These are phyloP conservation scores for Lichtheimia ramosa DNA, from an alignment of 371 early-diverging fungal genomes.

Conservation along the genomic window DNA sequence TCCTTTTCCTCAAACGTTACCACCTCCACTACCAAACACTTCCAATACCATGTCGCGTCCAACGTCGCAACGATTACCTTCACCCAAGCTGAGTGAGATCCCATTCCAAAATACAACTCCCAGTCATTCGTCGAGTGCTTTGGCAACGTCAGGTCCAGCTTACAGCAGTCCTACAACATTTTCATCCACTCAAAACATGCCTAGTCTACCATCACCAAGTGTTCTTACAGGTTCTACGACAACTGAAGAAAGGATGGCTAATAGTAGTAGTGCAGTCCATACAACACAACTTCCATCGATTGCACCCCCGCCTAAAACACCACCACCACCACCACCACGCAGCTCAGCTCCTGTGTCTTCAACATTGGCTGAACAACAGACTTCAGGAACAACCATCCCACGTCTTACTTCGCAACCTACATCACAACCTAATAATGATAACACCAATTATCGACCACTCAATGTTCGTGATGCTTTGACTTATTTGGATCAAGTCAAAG, in stretches of 20 bases:
- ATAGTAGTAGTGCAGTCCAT: background rate
- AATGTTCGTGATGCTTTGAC: slow-evolving; percentile 90
- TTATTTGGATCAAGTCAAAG: slow-evolving; percentile 97
- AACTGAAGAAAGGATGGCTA: background rate
- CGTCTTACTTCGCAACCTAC: background rate
- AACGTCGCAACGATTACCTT: background rate
- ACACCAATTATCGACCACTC: slow-evolving; percentile 35
- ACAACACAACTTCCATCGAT: too few relatives aligned
- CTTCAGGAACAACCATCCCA: too few relatives aligned
- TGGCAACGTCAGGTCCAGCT: slow-evolving; percentile 5
- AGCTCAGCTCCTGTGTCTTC: too few relatives aligned
- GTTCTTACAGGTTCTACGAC: background rate
- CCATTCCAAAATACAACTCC: slow-evolving; percentile 7
- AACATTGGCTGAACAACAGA: too few relatives aligned
- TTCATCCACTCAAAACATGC: slow-evolving; percentile 2
- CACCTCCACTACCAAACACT: slow-evolving; percentile 7
- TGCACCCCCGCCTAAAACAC: too few relatives aligned
- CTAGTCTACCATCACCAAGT: slow-evolving; percentile 6
- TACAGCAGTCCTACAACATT: background rate
- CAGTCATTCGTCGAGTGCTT: slow-evolving; percentile 5
- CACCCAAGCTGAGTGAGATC: slow-evolving; percentile 5
- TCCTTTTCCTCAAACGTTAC: slow-evolving; percentile 9
- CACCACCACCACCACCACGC: too few relatives aligned
- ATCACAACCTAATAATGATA: background rate
- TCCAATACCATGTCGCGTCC: slow-evolving; percentile 8